Base-by-base conservation (phyloP, 2,329 filamentous ascomycete genomes). In the Neonectria punicea region DNA sequence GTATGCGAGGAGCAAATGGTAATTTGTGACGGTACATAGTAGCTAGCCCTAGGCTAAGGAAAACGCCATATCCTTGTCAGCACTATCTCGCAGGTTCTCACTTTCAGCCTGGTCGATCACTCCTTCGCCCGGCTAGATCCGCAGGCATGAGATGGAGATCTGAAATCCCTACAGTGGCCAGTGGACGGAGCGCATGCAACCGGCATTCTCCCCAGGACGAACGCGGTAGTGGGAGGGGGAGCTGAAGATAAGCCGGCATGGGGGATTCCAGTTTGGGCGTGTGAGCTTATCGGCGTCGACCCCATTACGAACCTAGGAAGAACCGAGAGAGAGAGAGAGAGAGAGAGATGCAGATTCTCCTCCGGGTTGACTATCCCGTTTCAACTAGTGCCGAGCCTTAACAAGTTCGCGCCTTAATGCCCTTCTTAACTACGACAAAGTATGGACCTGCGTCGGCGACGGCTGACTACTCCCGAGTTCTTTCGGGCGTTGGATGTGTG, bases 81-180 rank as follows among this genome's bases (percentile, higher is more conserved):
- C 71, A 49, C 49, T 56, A 34, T 44, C 46, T 65, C 50, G 43
- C 58, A 51, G 49, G 57, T 61, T 59, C 55, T 58, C 65, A 57
- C 30, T 51, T 51, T 66, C 66, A 72, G 54, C 64, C 60, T 67
- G 60, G 54, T 47, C 65, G 61, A 71, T 73, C 68, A 71, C 65
- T 61, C 58, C 66, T 59, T 56, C 61, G 61, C 36, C 51, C 69
- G 70, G 71, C 67, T 73, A 72, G 70, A 72, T 73, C 69, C 64
- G 66, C 46, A 43, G 58, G 55, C 53, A 53, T 67, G 36, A 16
- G 34, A 39, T 39, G 5, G 60, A 61, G 60, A 72, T 66, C 63
- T 55, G 60, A 64, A 49, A 65, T 61, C 50, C 62, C 50, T 51
- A 54, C 54, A 39, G 44, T 13, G 11, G 14, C 4, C 30, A 13